Evolutionary conservation across 306 rosid genomes (phyloP).

Genomic region (Fragaria nilgerrensis): DNA sequence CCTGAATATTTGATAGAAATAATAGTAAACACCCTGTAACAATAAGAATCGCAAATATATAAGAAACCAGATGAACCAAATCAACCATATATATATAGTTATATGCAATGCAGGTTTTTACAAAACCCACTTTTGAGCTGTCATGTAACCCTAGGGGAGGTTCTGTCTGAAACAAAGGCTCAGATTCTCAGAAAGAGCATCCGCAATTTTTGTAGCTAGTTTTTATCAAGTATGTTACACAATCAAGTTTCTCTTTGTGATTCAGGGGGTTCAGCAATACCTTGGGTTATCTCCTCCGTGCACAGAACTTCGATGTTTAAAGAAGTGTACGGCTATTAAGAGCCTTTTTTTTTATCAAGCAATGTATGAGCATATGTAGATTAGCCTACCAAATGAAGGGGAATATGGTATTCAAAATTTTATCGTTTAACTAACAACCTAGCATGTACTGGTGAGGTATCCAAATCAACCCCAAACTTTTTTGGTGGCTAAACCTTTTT

Average conservation of each 20-base stretch:
- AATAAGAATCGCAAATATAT: slow-evolving; percentile 43
- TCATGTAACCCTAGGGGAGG: not conserved
- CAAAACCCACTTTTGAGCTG: not conserved
- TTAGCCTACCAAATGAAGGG: not conserved
- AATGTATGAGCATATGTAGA: not conserved
- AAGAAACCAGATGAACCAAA: slow-evolving; percentile 41
- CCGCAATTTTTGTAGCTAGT: not conserved
- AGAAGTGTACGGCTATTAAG: not conserved
- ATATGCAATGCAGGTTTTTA: slow-evolving; percentile 13
- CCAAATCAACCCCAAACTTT: not conserved
- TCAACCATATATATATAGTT: slow-evolving; percentile 17
- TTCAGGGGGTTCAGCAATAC: not conserved
- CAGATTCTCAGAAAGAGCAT: not conserved
- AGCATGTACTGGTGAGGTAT: not conserved
- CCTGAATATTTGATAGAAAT: slow-evolving; percentile 99
- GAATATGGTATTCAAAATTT: not conserved
- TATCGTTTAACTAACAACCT: not conserved
- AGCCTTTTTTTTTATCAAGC: not conserved
- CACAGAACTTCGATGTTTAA: not conserved
- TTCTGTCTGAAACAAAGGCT: not conserved
- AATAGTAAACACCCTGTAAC: slow-evolving; percentile 98
- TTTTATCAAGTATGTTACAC: not conserved
- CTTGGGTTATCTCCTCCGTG: not conserved
- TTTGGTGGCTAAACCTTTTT: not conserved
- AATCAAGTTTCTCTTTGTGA: not conserved